These are phyloP conservation scores for Colletotrichum eremochloae DNA, from an alignment of 2,329 filamentous ascomycete species.

Conservation along the genomic window DNA sequence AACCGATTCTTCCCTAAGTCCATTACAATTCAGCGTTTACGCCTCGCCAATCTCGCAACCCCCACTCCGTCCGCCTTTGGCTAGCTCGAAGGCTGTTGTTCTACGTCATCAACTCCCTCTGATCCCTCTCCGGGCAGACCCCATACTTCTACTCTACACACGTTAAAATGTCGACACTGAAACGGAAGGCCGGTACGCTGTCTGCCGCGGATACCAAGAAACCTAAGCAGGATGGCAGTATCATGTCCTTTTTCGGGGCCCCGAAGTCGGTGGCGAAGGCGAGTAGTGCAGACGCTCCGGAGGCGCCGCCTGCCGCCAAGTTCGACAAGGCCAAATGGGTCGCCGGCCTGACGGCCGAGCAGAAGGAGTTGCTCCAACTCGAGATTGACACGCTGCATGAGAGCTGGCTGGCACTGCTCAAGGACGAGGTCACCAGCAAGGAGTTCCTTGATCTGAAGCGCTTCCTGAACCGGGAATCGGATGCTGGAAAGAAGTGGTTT, in stretches of 20 bases:
- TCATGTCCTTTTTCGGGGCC: slow-evolving; percentile 89
- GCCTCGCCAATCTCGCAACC: not conserved
- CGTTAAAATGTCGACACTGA: slow-evolving; percentile 67
- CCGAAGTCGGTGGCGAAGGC: slow-evolving; percentile 65
- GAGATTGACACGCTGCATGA: slow-evolving; percentile 94
- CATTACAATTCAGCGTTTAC: slow-evolving; percentile 17
- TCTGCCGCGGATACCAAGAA: slow-evolving; percentile 73
- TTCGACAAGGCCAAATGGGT: slow-evolving; percentile 96
- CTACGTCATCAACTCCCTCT: slow-evolving; percentile 19
- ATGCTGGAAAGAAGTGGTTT: slow-evolving; percentile 82
- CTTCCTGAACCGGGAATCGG: slow-evolving; percentile 85
- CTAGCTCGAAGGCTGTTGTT: slow-evolving; percentile 12
- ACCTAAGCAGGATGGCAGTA: slow-evolving; percentile 79
- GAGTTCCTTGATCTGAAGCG: slow-evolving; percentile 90
- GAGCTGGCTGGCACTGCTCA: slow-evolving; percentile 90
- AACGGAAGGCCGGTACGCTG: slow-evolving; percentile 72
- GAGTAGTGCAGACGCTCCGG: slow-evolving; percentile 45
- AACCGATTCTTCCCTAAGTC: slow-evolving; percentile 6
- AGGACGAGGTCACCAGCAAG: slow-evolving; percentile 83
- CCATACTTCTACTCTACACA: not conserved
- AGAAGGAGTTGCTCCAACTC: slow-evolving; percentile 83
- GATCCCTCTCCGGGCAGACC: not conserved
- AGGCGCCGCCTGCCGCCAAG: slow-evolving; percentile 58
- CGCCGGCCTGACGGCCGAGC: slow-evolving; percentile 81
- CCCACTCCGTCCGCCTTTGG: slow-evolving; percentile 7